Percentiles rank a stretch among this genome's conserved stretches.
phyloP scores from a whole-genome alignment of 148 eudicot species.

The Linanthus parryae region DNA sequence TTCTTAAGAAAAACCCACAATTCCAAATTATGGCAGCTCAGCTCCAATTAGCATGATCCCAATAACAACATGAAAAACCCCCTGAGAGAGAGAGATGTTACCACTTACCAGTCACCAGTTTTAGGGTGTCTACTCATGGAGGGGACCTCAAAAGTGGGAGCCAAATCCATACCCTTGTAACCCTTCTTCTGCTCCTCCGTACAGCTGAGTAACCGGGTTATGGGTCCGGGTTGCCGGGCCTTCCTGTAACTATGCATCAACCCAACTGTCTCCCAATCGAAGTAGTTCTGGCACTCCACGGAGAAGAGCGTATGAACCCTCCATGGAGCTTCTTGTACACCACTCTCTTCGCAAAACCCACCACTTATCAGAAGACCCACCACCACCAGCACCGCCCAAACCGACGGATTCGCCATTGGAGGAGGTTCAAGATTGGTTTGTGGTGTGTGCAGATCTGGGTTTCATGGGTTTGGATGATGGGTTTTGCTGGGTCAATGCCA shows the following conservation, averaged over 20 bases:
- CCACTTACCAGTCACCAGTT: constrained; percentile 88
- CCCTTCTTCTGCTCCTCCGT: constrained; percentile 70
- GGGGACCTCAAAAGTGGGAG: constrained; percentile 93
- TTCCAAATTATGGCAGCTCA: too few species aligned
- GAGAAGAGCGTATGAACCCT: constrained; percentile 95
- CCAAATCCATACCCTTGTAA: constrained; percentile 81
- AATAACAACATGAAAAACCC: too few species aligned
- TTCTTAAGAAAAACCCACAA: too few species aligned
- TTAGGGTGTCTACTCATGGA: constrained; percentile 88
- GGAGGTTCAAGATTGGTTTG: too few species aligned
- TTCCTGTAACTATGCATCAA: constrained; percentile 78
- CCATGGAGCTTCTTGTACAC: constrained; percentile 35
- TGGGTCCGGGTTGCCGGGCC: constrained; percentile 82
- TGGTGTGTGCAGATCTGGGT: too few species aligned
- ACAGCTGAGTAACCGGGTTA: constrained; percentile 92
- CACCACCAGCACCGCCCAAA: constrained; percentile 4
- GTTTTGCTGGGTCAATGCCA: too few species aligned
- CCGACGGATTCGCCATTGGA: constrained; percentile 28
- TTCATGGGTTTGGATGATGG: too few species aligned
- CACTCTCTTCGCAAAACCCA: constrained; percentile 23
- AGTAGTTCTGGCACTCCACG: constrained; percentile 90
- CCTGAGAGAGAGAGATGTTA: background rate
- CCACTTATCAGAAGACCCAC: constrained; percentile 20
- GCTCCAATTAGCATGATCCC: too few species aligned
- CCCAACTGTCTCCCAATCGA: constrained; percentile 99